Percentiles rank a stretch among this genome's conserved stretches.
These are phyloP conservation scores for Lichina pygmaea DNA, from an alignment of 495 filamentous ascomycete species.

Conservation along the genomic window DNA sequence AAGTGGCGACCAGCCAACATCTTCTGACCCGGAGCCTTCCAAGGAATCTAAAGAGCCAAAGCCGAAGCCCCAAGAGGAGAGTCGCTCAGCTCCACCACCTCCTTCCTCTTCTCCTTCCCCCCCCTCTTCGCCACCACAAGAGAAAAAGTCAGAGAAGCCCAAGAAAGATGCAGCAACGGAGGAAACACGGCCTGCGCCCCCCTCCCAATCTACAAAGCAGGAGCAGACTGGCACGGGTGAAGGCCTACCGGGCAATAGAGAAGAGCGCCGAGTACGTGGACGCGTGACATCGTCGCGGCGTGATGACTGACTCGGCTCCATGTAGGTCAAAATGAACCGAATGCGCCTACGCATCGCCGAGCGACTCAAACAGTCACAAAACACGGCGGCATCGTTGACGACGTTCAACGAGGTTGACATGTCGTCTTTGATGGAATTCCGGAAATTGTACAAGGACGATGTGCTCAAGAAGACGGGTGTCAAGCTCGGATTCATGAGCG, in stretches of 20 bases:
- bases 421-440: slow-evolving; percentile 92
- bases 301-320: neutral
- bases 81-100: neutral
- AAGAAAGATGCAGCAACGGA: slow-evolving; percentile 13
- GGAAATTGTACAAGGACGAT: slow-evolving; percentile 89
- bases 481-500: slow-evolving; percentile 97
- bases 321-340: slow-evolving; percentile 94
- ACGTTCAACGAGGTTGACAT: slow-evolving; percentile 99
- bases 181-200: slow-evolving; percentile 1
- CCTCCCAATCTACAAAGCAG: slow-evolving; percentile 11
- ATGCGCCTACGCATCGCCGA: slow-evolving; percentile 95
- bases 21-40: slow-evolving; percentile 24
- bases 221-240: slow-evolving; percentile 9
- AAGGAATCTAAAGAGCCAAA: slow-evolving; percentile 12
- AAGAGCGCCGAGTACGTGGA: slow-evolving; percentile 57
- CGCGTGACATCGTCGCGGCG: neutral
- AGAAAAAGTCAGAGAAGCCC: slow-evolving; percentile 7
- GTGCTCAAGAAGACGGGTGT: slow-evolving; percentile 86
- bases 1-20: slow-evolving; percentile 24
- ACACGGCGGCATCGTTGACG: slow-evolving; percentile 87
- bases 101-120: neutral
- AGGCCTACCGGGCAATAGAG: slow-evolving; percentile 34
- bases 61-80: slow-evolving; percentile 14
- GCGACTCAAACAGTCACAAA: slow-evolving; percentile 95
- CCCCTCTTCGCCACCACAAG: slow-evolving; percentile 9